A percentile compares a stretch with the other conserved stretches of the same genome.
phyloP scores from a whole-genome alignment of 768 basidiomycete genomes.

The Cyclocybe cylindracea region DNA sequence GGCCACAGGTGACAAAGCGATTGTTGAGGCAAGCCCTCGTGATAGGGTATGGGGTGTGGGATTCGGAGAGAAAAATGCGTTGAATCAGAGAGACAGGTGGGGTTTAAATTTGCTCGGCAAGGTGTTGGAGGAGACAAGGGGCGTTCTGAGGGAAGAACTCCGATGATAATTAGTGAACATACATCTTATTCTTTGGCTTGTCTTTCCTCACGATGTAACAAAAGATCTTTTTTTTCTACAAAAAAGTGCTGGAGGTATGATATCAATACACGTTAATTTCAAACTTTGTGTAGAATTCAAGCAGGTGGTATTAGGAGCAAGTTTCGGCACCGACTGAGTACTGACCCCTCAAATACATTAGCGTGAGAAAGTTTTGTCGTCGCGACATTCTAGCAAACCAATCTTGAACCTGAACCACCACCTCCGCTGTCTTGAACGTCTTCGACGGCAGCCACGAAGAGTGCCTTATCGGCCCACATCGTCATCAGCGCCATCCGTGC shows the following conservation, averaged over 20 bases:
- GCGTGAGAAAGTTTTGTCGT: no score
- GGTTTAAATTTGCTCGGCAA: constrained; percentile 58
- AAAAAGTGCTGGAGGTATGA: no score
- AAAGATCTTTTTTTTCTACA: no score
- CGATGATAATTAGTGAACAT: constrained; percentile 11
- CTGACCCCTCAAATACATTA: no score
- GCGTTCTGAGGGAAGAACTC: constrained; percentile 31
- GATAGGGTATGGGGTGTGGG: constrained; percentile 71
- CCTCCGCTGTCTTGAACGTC: neutral
- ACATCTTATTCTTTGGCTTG: neutral
- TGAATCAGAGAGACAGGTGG: constrained; percentile 43
- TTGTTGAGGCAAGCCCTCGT: constrained; percentile 61
- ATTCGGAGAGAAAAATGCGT: constrained; percentile 49
- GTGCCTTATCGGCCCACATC: no score
- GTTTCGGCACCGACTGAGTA: no score
- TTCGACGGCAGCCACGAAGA: no score
- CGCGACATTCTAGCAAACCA: no score
- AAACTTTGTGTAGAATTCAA: no score
- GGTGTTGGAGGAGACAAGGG: constrained; percentile 43
- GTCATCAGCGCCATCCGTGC: no score
- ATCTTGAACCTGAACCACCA: constrained; percentile 2
- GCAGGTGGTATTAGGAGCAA: no score
- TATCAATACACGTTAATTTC: no score
- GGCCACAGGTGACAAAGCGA: constrained; percentile 44
- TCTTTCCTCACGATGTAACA: neutral